Conservation (phyloP, 1,139 yeast species). For the Blastobotrys proliferans region DNA sequence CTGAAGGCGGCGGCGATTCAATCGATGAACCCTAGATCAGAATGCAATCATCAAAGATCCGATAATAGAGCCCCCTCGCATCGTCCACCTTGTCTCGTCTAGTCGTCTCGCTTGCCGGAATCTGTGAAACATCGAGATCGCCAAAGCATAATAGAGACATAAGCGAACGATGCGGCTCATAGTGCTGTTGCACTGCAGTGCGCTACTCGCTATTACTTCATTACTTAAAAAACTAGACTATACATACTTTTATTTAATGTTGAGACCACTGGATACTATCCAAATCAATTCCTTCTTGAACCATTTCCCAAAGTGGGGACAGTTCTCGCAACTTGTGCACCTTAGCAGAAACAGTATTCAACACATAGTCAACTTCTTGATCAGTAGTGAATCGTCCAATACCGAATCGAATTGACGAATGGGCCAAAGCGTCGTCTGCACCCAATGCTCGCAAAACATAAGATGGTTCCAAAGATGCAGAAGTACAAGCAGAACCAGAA, state of each 20-base stretch:
- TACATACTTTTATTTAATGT: slow-evolving; percentile 44
- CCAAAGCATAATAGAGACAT: too few relatives aligned
- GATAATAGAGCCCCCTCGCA: too few relatives aligned
- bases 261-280: slow-evolving; percentile 97
- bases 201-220: neutral
- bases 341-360: slow-evolving; percentile 80
- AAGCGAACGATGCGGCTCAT: neutral
- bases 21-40: too few relatives aligned
- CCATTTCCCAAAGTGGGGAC: slow-evolving; percentile 99
- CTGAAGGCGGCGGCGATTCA: too few relatives aligned
- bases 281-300: slow-evolving; percentile 95
- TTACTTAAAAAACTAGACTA: neutral
- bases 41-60: too few relatives aligned
- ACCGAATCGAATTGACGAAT: slow-evolving; percentile 94
- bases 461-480: slow-evolving; percentile 96
- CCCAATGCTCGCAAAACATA: slow-evolving; percentile 96
- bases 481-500: slow-evolving; percentile 98
- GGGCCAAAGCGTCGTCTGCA: slow-evolving; percentile 97
- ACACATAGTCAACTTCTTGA: slow-evolving; percentile 89
- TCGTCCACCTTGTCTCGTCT: too few relatives aligned
- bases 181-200: neutral
- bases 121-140: too few relatives aligned
- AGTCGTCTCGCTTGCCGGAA: too few relatives aligned
- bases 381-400: slow-evolving; percentile 97
- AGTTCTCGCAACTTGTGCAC: slow-evolving; percentile 88